These are phyloP conservation scores for Epicoccum sorghinum DNA, from an alignment of 2,329 filamentous ascomycete genomes.

Conservation along the genomic window DNA sequence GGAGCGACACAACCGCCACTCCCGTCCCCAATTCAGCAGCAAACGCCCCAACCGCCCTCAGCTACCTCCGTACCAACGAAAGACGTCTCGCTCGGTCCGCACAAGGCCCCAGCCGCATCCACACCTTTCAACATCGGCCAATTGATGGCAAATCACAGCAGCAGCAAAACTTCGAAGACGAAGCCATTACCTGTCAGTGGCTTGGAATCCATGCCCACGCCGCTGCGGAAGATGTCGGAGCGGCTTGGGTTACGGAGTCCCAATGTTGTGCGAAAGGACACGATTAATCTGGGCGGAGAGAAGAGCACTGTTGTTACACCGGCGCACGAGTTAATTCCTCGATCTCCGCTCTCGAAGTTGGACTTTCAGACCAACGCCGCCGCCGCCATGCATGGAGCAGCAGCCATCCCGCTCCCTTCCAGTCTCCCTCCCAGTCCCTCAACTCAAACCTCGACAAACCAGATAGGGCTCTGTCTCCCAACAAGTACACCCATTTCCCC, in stretches of 20 bases:
- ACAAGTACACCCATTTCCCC: no score
- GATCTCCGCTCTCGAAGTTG: no score
- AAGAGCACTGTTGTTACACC: no score
- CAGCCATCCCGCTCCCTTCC: no score
- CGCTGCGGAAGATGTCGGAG: slow-evolving; percentile 22
- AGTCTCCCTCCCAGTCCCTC: background rate
- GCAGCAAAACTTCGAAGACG: background rate
- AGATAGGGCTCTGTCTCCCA: background rate
- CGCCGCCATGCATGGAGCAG: no score
- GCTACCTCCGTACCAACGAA: background rate
- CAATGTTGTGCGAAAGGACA: background rate
- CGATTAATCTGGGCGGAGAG: background rate
- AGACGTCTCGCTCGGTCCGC: background rate
- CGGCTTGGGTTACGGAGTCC: slow-evolving; percentile 17
- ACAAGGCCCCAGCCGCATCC: background rate
- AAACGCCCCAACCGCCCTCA: background rate
- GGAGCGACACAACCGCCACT: background rate
- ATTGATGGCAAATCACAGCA: slow-evolving; percentile 20
- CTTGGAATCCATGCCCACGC: slow-evolving; percentile 21
- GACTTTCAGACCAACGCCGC: no score
- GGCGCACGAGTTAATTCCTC: background rate
- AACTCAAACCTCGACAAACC: background rate
- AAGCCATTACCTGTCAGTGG: background rate
- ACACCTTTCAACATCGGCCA: slow-evolving; percentile 22
- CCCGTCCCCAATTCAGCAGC: background rate